Percentiles rank a stretch among this genome's conserved stretches.
Evolutionary conservation across 768 basidiomycete species (phyloP).

Genomic region (Grammothele lineata): DNA sequence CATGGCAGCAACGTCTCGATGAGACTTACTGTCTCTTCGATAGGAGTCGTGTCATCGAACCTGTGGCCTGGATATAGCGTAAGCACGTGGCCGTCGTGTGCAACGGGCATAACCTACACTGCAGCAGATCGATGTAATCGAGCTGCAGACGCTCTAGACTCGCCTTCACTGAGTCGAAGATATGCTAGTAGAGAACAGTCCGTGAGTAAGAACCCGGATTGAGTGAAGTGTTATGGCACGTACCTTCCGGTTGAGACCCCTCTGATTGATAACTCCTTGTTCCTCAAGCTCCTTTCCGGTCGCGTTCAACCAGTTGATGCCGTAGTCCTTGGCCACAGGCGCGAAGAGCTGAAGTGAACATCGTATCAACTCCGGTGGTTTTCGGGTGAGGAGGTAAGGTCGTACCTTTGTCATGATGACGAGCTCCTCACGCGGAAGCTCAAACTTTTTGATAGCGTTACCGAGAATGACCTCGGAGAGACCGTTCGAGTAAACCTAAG

Average conservation of each 20-base stretch:
- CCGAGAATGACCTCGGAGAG: slow-evolving; percentile 40
- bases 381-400: not conserved
- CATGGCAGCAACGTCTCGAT: slow-evolving; percentile 2
- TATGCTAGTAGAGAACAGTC: slow-evolving; percentile 1
- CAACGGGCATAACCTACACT: slow-evolving; percentile 29
- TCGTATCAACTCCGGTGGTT: too few species aligned
- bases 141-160: slow-evolving; percentile 38
- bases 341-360: slow-evolving; percentile 9
- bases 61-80: slow-evolving; percentile 15
- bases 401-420: slow-evolving; percentile 48
- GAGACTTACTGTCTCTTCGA: slow-evolving; percentile 28
- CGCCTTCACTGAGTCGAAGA: slow-evolving; percentile 31
- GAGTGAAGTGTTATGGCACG: not conserved
- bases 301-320: slow-evolving; percentile 1
- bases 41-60: slow-evolving; percentile 32
- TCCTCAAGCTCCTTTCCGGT: slow-evolving; percentile 18
- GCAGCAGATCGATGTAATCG: slow-evolving; percentile 58
- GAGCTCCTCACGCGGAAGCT: slow-evolving; percentile 43
- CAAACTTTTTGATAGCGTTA: slow-evolving; percentile 40
- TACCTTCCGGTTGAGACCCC: slow-evolving; percentile 31
- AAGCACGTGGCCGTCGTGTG: not conserved
- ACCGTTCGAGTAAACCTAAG: slow-evolving; percentile 34
- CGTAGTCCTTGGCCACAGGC: slow-evolving; percentile 7
- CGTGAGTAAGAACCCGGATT: not conserved
- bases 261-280: slow-evolving; percentile 32